Evolutionary conservation across 495 filamentous ascomycete genomes (phyloP).

Genomic region (Hypoxylon fragiforme): DNA sequence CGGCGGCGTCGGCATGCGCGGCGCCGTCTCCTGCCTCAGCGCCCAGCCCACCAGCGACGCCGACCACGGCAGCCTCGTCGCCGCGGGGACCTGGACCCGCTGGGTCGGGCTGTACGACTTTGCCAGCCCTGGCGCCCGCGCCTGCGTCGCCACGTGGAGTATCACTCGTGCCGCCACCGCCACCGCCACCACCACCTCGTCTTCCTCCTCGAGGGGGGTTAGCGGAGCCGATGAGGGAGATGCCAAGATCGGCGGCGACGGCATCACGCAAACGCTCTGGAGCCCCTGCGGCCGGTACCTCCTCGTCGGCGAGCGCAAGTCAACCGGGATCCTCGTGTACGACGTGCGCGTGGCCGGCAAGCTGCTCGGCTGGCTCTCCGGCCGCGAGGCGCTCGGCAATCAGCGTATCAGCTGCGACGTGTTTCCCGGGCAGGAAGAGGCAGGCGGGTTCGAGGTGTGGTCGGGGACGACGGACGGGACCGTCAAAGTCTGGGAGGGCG

Average conservation of each 20-base stretch:
- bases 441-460: constrained; percentile 74
- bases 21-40: constrained; percentile 71
- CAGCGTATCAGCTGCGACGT: constrained; percentile 81
- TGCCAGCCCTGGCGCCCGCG: constrained; percentile 57
- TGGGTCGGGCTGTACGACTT: constrained; percentile 76
- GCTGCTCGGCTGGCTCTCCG: constrained; percentile 69
- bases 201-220: not conserved
- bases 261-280: constrained; percentile 77
- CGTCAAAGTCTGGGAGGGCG: constrained; percentile 75
- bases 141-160: constrained; percentile 68
- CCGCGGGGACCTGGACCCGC: constrained; percentile 80
- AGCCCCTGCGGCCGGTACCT: constrained; percentile 86
- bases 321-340: constrained; percentile 74
- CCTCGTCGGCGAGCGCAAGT: constrained; percentile 81
- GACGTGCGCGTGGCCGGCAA: constrained; percentile 76
- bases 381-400: constrained; percentile 71
- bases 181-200: not conserved
- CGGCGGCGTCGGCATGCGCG: constrained; percentile 79
- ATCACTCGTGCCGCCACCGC: constrained; percentile 46
- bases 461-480: constrained; percentile 79
- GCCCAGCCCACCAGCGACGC: constrained; percentile 38
- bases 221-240: not conserved
- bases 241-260: constrained; percentile 59
- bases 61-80: constrained; percentile 58
- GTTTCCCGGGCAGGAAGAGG: constrained; percentile 44